phyloP scores from a whole-genome alignment of 805 yeast species.

The Cyberlindnera misumaiensis region DNA sequence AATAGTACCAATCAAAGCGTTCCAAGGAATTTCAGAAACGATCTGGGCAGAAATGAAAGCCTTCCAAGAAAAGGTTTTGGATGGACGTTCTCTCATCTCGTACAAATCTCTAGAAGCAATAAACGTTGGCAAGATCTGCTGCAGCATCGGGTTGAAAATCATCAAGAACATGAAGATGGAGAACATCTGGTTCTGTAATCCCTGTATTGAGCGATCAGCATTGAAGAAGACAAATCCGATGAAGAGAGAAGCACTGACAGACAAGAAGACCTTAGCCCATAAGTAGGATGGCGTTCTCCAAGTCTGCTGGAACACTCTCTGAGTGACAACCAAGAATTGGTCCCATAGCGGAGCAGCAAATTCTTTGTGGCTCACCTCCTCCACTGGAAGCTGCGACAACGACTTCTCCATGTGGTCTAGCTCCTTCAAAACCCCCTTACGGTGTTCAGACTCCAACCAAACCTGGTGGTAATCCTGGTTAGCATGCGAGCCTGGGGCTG shows the following conservation, averaged over 20 bases:
- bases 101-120: constrained; percentile 57
- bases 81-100: constrained; percentile 69
- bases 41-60: constrained; percentile 57
- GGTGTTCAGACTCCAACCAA: constrained; percentile 68
- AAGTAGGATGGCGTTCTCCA: constrained; percentile 62
- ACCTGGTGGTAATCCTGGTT: constrained; percentile 67
- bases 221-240: constrained; percentile 72
- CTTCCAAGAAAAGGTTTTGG: constrained; percentile 63
- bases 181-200: constrained; percentile 79
- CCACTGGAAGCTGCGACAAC: constrained; percentile 32
- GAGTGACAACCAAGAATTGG: constrained; percentile 41
- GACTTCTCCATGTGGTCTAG: constrained; percentile 60
- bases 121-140: constrained; percentile 59
- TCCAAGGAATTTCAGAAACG: constrained; percentile 62
- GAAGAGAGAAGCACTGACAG: constrained; percentile 51
- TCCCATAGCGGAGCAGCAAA: constrained; percentile 36
- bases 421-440: constrained; percentile 49
- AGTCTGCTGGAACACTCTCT: constrained; percentile 55
- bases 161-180: constrained; percentile 63
- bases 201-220: constrained; percentile 55
- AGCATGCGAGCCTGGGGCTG: constrained; percentile 75
- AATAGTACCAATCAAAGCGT: constrained; percentile 53
- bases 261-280: constrained; percentile 53
- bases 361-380: constrained; percentile 6
- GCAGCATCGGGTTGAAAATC: constrained; percentile 47